Conservation (phyloP, 2,329 filamentous ascomycete genomes). For the Neonectria neomacrospora region DNA sequence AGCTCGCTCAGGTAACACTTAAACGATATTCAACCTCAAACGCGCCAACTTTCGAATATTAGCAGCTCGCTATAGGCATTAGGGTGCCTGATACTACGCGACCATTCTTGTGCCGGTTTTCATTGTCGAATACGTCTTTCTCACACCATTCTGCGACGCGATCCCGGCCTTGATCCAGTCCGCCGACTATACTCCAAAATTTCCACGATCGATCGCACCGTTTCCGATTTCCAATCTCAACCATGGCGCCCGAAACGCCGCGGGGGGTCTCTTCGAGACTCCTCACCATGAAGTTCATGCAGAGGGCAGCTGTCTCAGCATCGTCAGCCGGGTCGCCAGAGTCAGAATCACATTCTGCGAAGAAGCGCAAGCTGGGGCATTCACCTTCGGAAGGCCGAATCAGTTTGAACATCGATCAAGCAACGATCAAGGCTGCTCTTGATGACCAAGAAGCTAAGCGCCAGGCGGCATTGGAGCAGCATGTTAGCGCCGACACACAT, state of each 20-base stretch:
- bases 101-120: neutral
- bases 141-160: neutral
- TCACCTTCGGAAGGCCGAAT: slow-evolving; percentile 51
- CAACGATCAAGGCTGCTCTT: slow-evolving; percentile 70
- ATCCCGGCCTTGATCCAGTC: neutral
- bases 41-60: neutral
- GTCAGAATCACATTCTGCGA: slow-evolving; percentile 64
- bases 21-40: neutral
- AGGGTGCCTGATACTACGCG: neutral
- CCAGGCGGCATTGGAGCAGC: slow-evolving; percentile 69
- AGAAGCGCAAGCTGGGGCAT: slow-evolving; percentile 68
- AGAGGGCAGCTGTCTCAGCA: slow-evolving; percentile 77
- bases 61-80: neutral
- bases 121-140: neutral
- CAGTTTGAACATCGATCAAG: slow-evolving; percentile 61
- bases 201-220: neutral
- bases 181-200: neutral
- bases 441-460: slow-evolving; percentile 75
- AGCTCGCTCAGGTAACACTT: neutral
- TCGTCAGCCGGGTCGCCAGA: slow-evolving; percentile 57
- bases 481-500: slow-evolving; percentile 75
- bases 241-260: slow-evolving; percentile 64
- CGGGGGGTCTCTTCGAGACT: slow-evolving; percentile 86
- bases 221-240: slow-evolving; percentile 5
- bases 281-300: slow-evolving; percentile 98